Conservation (phyloP, 2,329 filamentous ascomycete species). For the Trichoderma semiorbis region DNA sequence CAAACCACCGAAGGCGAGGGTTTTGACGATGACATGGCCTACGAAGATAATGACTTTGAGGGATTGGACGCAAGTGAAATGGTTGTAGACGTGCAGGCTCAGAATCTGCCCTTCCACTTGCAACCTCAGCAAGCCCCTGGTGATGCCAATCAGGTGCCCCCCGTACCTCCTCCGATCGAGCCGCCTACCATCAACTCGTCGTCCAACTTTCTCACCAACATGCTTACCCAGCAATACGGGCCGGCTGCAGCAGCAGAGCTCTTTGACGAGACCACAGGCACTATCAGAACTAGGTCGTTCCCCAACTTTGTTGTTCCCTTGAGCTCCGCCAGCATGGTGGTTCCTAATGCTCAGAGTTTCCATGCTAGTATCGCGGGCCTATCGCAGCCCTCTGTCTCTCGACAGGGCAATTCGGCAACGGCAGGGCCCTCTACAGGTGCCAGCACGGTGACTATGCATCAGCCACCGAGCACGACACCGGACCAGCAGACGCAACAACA, state of each 20-base stretch:
- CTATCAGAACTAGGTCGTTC: background rate
- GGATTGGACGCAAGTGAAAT: slow-evolving; percentile 39
- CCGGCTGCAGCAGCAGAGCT: slow-evolving; percentile 24
- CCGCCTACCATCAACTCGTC: background rate
- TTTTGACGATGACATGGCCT: slow-evolving; percentile 43
- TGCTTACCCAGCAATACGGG: slow-evolving; percentile 19
- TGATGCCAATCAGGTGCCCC: slow-evolving; percentile 25
- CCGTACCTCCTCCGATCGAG: slow-evolving; percentile 27
- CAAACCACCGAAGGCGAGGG: slow-evolving; percentile 31
- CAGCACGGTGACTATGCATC: slow-evolving; percentile 38
- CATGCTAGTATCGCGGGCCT: slow-evolving; percentile 33
- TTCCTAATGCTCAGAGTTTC: background rate
- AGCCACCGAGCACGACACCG: slow-evolving; percentile 21
- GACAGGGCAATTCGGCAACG: slow-evolving; percentile 25
- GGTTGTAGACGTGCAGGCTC: slow-evolving; percentile 33
- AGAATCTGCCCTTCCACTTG: slow-evolving; percentile 22
- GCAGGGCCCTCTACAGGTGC: slow-evolving; percentile 30
- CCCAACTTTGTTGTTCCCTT: slow-evolving; percentile 23
- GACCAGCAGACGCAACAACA: slow-evolving; percentile 21
- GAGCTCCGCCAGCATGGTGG: slow-evolving; percentile 21
- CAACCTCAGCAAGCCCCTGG: slow-evolving; percentile 8
- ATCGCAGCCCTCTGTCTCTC: slow-evolving; percentile 23
- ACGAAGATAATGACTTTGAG: slow-evolving; percentile 45
- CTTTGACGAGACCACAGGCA: background rate
- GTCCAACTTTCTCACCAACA: background rate